A percentile compares a stretch with the other conserved stretches of the same genome.
Evolutionary conservation across 73 alveolate species (phyloP).

Genomic region (Stentor coeruleus): DNA sequence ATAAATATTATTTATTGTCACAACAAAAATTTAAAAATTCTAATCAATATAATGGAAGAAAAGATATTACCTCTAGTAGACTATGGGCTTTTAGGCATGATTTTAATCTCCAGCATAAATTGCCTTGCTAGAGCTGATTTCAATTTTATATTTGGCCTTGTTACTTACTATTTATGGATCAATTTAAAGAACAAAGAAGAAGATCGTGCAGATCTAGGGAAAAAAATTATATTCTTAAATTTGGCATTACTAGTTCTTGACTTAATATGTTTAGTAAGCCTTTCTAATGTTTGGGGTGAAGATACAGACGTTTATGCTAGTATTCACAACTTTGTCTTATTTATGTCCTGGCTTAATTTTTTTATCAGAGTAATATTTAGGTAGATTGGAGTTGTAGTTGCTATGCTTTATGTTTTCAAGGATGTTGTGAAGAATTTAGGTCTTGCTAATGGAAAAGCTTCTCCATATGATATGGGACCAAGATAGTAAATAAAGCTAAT

Average conservation of each 20-base stretch:
- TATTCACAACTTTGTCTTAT: not conserved
- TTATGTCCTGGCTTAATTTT: not conserved
- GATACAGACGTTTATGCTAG: not conserved
- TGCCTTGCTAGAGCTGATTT: not conserved
- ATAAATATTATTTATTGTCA: too few relatives aligned
- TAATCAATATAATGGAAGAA: conserved; percentile 1
- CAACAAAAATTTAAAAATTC: too few relatives aligned
- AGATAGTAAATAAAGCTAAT: too few relatives aligned
- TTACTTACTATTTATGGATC: not conserved
- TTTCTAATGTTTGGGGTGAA: not conserved
- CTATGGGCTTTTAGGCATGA: not conserved
- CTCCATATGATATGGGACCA: too few relatives aligned
- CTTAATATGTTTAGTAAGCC: not conserved
- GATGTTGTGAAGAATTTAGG: too few relatives aligned
- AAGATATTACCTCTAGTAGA: not conserved
- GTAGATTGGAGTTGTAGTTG: not conserved
- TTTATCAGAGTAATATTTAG: too few relatives aligned
- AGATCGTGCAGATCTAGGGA: not conserved
- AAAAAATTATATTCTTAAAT: too few relatives aligned
- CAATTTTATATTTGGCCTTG: not conserved
- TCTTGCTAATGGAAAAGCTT: too few relatives aligned
- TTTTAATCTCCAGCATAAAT: not conserved
- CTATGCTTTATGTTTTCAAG: not conserved
- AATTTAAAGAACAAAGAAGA: not conserved
- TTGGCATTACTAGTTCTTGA: not conserved